phyloP scores from a whole-genome alignment of 495 filamentous ascomycete genomes.

The Chaetomium fimeti region DNA sequence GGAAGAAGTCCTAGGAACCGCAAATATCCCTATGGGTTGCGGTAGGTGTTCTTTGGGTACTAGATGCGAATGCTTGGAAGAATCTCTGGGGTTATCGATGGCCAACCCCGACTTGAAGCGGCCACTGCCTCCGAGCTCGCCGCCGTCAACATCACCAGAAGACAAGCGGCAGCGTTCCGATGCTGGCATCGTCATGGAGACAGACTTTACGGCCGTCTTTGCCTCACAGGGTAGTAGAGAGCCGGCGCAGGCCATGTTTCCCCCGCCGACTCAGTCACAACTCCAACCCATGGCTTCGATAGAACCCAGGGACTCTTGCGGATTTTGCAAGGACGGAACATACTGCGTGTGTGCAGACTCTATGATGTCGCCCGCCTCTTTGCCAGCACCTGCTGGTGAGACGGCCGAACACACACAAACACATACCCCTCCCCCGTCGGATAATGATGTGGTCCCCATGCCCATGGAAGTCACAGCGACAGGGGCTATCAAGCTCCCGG shows the following conservation, averaged over 20 bases:
- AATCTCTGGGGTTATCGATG: constrained; percentile 46
- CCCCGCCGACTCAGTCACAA: constrained; percentile 29
- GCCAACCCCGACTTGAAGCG: constrained; percentile 41
- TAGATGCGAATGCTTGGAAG: constrained; percentile 71
- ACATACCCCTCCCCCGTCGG: constrained; percentile 66
- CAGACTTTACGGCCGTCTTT: constrained; percentile 71
- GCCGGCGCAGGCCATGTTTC: constrained; percentile 14
- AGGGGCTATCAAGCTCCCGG: constrained; percentile 50
- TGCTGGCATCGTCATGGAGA: constrained; percentile 49
- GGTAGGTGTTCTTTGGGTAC: constrained; percentile 58
- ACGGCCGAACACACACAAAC: constrained; percentile 55
- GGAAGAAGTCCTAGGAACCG: constrained; percentile 45
- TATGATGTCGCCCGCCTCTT: constrained; percentile 44
- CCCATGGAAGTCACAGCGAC: constrained; percentile 51
- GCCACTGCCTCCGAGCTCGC: constrained; percentile 37
- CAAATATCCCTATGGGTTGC: constrained; percentile 54
- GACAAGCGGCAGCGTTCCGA: constrained; percentile 52
- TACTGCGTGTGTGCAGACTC: constrained; percentile 83
- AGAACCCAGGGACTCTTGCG: constrained; percentile 62
- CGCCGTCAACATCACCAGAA: constrained; percentile 52
- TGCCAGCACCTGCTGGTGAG: constrained; percentile 20
- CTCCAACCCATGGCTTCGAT: constrained; percentile 32
- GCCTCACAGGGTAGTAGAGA: constrained; percentile 36
- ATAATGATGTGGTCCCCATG: constrained; percentile 55
- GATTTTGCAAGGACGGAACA: constrained; percentile 83